Base-by-base conservation (phyloP, 805 yeast genomes). In the Jamesozyma hellenica region DNA sequence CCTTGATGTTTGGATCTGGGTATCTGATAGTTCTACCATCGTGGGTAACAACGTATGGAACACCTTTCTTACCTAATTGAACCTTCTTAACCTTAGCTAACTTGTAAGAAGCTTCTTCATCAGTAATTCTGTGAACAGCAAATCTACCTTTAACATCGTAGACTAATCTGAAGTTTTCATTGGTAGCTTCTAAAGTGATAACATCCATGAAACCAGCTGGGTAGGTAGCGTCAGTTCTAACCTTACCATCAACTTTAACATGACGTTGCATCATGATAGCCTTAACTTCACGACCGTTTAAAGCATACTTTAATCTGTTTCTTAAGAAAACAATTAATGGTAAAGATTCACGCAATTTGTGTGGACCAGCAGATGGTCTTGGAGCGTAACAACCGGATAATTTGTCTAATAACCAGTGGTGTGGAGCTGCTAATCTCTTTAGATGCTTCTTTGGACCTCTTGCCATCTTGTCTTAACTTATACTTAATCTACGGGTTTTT, bases 381-480 rank as follows among this genome's bases (percentile, higher is more conserved):
- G 98, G 98, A 54, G 98, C 98, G 71, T 92, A 92, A 66, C 85
- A 77, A 70, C 99, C 99, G 67, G 96, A 84, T 76, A 92, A 79
- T 77, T 92, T 92, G 94, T 94, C 98, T 78, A 92, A 85, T 94
- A 92, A 84, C 98, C 98, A 92, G 82, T 92, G 98, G 78, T 88
- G 82, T 79, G 99, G 99, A 71, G 98, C 98, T 71, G 97, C 96
- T 74, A 90, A 82, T 82, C 97, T 87, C 82, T 90, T 88, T 72
- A 88, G 82, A 72, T 90, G 96, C 81, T 90, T 88, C 88, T 87
- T 86, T 82, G 83, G 83, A 71, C 84, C 84, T 77, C 84, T 77
- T 66, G 75, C 83, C 84, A 77, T 77, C 66, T 72, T 77, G 23
- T 21, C 23, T 21, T 21, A 21, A 21, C 8, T 5, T 6, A 21